These are phyloP conservation scores for Pseudogymnoascus destructans DNA, from an alignment of 2,329 filamentous ascomycete genomes.

Conservation along the genomic window DNA sequence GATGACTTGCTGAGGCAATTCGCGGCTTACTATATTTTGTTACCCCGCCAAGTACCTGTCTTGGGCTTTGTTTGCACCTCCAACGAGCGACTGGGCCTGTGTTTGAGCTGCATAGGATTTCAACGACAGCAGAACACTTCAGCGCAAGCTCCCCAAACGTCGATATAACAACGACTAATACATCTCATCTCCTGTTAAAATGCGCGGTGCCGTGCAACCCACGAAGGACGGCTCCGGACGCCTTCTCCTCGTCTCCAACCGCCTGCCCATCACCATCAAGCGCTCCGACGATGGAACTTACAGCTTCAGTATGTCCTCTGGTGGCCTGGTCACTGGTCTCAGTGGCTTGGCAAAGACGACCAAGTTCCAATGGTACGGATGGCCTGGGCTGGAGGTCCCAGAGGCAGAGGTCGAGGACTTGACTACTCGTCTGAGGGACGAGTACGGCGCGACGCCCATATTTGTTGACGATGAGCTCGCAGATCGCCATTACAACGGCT, in stretches of 20 bases:
- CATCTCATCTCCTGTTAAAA: not conserved
- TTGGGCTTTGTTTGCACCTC: not conserved
- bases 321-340: constrained; percentile 84
- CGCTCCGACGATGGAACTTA: constrained; percentile 83
- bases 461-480: constrained; percentile 90
- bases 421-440: constrained; percentile 65
- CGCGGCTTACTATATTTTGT: not conserved
- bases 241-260: constrained; percentile 83
- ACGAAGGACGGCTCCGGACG: constrained; percentile 22
- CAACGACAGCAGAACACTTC: not conserved
- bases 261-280: constrained; percentile 93
- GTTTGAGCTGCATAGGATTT: not conserved
- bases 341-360: constrained; percentile 86
- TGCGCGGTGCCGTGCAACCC: not conserved
- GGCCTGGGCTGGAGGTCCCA: constrained; percentile 87
- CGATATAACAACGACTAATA: not conserved
- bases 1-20: not conserved
- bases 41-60: constrained; percentile 1
- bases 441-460: constrained; percentile 81
- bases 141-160: not conserved
- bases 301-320: constrained; percentile 91
- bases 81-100: not conserved
- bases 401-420: constrained; percentile 66
- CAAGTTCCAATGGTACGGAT: constrained; percentile 96
- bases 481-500: constrained; percentile 94